Conservation (phyloP, 345 rosid species). For the Microcos paniculata region DNA sequence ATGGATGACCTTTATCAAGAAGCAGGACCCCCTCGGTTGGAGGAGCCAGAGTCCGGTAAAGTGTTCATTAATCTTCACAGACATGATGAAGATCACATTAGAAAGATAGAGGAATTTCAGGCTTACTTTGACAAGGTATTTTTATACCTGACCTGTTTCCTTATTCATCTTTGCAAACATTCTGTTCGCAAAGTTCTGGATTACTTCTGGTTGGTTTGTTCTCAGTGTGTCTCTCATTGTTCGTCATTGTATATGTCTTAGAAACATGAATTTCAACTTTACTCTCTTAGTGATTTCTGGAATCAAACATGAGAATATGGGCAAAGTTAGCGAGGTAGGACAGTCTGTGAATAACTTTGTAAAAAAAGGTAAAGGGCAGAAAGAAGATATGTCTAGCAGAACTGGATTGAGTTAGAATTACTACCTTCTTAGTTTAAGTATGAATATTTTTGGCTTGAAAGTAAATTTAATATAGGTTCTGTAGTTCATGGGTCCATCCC, state of each 20-base stretch:
- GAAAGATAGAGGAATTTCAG: slow-evolving; percentile 32
- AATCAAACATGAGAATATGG: neutral
- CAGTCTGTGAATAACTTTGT: neutral
- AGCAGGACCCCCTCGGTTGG: neutral
- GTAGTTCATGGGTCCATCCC: neutral
- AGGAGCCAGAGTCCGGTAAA: neutral
- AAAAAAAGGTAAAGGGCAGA: neutral
- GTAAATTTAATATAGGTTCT: neutral
- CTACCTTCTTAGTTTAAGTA: slow-evolving; percentile 2
- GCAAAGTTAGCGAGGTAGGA: neutral
- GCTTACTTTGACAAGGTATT: slow-evolving; percentile 34
- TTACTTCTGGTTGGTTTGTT: neutral
- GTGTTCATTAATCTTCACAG: neutral
- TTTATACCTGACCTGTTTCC: neutral
- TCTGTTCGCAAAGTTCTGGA: neutral
- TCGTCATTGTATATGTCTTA: neutral
- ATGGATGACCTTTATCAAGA: neutral
- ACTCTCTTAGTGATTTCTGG: neutral
- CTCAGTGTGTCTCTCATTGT: neutral
- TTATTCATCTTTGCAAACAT: neutral
- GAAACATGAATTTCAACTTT: slow-evolving; percentile 7
- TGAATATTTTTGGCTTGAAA: neutral
- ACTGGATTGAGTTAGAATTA: neutral
- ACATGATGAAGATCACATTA: slow-evolving; percentile 16
- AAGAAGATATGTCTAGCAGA: neutral